phyloP scores from a whole-genome alignment of 352 stramenopile genomes.

The Globisporangium cederbergense region DNA sequence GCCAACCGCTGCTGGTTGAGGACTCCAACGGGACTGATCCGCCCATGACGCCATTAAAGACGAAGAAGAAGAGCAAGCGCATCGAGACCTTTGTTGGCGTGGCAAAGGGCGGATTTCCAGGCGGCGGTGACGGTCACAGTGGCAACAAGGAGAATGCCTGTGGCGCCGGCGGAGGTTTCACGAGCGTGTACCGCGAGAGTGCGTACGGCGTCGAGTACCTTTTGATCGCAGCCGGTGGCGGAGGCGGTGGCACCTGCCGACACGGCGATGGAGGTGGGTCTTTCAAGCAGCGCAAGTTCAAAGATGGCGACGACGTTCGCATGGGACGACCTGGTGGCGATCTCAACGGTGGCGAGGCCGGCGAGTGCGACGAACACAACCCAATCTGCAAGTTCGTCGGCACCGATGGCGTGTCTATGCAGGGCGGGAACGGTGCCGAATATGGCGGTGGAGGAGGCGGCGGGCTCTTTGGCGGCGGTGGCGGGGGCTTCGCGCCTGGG shows the following conservation, averaged over 20 bases:
- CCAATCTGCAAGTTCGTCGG: conserved; percentile 60
- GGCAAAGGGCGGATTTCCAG: conserved; percentile 40
- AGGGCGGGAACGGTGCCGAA: conserved; percentile 66
- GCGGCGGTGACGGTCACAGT: conserved; percentile 53
- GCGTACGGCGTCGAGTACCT: conserved; percentile 68
- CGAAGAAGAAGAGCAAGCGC: conserved; percentile 18
- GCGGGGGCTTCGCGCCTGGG: conserved; percentile 63
- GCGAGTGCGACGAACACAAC: conserved; percentile 55
- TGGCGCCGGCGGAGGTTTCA: conserved; percentile 66
- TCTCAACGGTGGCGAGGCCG: conserved; percentile 35
- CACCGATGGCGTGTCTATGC: conserved; percentile 42
- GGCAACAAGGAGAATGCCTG: conserved; percentile 71
- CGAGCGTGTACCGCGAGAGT: conserved; percentile 60
- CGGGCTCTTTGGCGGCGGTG: conserved; percentile 60
- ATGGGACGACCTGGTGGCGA: conserved; percentile 47
- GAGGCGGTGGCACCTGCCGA: conserved; percentile 67
- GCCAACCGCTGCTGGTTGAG: not conserved
- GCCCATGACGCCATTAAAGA: conserved; percentile 1
- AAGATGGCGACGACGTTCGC: conserved; percentile 44
- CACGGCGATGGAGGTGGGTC: conserved; percentile 43
- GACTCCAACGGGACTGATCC: not conserved
- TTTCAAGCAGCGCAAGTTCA: conserved; percentile 20
- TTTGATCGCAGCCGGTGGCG: conserved; percentile 57
- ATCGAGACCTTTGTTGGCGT: conserved; percentile 47
- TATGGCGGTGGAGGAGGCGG: conserved; percentile 68